Base-by-base conservation (phyloP, 768 basidiomycete species). In the Rhodosporidiobolus odoratus region DNA sequence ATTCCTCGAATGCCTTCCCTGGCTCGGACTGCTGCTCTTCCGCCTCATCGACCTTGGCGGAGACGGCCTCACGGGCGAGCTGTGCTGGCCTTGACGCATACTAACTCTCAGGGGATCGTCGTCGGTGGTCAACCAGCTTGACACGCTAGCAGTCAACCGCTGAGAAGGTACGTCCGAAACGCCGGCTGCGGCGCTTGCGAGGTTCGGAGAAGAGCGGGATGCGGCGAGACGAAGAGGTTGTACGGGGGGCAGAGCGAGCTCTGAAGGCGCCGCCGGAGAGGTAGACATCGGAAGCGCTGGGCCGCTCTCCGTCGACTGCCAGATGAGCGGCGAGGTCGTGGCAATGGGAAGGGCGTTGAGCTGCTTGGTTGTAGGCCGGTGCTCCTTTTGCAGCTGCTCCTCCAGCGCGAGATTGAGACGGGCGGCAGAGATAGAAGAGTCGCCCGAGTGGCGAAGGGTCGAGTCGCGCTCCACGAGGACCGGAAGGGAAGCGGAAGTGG, bases 331-430 rank as follows among this genome's bases (percentile, higher is more conserved):
- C 35, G 61, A 5, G 2, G 35, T 23, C 4, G 48, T 32, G 3
- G 48, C 61, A 27, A 62, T 38, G 25, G 48, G 61, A n/a, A 62
- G n/a, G 8, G n/a, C 35, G 10, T 19, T 27, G 27, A 50, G n/a
- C 16, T 27, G 16, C 7, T 21, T 4, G 52, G 34, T 41, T 21
- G 40, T 7, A 21, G 6, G 17, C 2, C 27, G 38, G 41, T 30
- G 27, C 10, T 21, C 17, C 50, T 53, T 37, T 3, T 15, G 57
- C 7, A 70, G 59, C 3, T 65, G 45, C 52, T 50, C 41, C 23
- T 70, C 69, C 43, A 70, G 63, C 0, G 63, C 63, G 53, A 60
- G 52, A 8, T 53, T 60, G 21, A 60, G 58, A 2, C 53, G 40
- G 21, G 69, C 63, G 2, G 58, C 58, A 0, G 58, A 60, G 5